Evolutionary conservation across 768 basidiomycete genomes (phyloP).

Genomic region (Lactarius quietus): DNA sequence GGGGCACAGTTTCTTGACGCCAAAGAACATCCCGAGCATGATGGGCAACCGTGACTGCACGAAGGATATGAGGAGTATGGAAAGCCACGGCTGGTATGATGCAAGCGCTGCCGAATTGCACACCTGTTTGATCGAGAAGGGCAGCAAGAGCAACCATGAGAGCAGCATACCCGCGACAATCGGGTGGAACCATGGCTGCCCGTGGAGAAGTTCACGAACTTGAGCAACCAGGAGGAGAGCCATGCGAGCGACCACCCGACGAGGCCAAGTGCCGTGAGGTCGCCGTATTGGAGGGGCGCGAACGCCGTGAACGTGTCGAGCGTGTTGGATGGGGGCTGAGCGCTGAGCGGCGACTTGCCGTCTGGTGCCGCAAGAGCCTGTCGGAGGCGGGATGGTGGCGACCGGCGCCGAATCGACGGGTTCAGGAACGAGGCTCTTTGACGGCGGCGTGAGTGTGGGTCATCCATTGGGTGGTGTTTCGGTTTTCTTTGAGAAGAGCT

Average conservation of each 20-base stretch:
- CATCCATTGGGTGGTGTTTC: conserved; percentile 1
- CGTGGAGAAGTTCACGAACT: conserved; percentile 66
- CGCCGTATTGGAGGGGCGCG: conserved; percentile 64
- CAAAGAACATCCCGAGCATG: conserved; percentile 82
- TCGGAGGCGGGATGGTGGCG: background rate
- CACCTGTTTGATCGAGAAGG: conserved; percentile 53
- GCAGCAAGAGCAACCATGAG: conserved; percentile 59
- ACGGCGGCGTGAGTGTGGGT: background rate
- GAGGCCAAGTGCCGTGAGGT: conserved; percentile 66
- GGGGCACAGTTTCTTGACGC: conserved; percentile 63
- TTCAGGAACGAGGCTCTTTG: background rate
- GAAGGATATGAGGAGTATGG: conserved; percentile 53
- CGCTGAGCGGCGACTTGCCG: background rate
- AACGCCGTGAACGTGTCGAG: conserved; percentile 16
- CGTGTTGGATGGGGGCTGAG: background rate
- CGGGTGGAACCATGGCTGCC: conserved; percentile 82
- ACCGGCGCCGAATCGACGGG: background rate
- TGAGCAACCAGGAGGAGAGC: conserved; percentile 57
- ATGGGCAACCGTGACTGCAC: conserved; percentile 76
- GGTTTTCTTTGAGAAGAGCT: conserved; percentile 34
- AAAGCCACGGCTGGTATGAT: conserved; percentile 51
- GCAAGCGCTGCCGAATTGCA: conserved; percentile 58
- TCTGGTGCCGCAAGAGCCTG: background rate
- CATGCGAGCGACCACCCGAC: conserved; percentile 63
- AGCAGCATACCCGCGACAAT: conserved; percentile 62